A percentile compares a stretch with the other conserved stretches of the same genome.
Conservation (phyloP, 257 asterid genomes). For the Fraxinus americana region DNA sequence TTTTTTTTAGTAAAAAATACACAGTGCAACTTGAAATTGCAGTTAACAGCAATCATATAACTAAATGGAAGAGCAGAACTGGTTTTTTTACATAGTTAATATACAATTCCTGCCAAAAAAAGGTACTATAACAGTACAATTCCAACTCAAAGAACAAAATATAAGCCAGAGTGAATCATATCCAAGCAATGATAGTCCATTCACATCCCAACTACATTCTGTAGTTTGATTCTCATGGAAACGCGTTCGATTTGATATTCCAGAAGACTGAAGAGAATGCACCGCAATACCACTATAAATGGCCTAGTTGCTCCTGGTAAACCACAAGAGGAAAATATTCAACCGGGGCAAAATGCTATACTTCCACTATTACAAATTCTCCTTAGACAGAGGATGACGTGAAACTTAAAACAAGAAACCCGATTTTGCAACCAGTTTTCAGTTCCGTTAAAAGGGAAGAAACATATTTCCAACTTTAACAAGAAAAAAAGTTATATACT, state of each 20-base stretch:
- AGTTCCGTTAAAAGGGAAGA: neutral
- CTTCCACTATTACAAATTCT: neutral
- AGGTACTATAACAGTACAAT: neutral
- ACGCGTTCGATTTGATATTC: neutral
- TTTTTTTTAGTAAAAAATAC: too few species aligned
- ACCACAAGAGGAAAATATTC: neutral
- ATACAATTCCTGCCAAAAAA: conserved; percentile 5
- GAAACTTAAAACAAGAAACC: neutral
- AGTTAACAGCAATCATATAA: neutral
- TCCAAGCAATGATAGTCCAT: neutral
- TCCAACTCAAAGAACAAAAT: neutral
- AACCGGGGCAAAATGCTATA: neutral
- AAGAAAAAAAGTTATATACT: neutral
- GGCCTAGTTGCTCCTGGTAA: conserved; percentile 58
- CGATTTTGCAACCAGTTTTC: neutral
- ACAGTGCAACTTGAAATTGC: neutral
- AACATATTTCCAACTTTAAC: neutral
- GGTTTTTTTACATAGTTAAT: neutral
- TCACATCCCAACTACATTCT: neutral
- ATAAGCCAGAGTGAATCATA: neutral
- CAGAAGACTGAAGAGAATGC: neutral
- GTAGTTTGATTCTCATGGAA: neutral
- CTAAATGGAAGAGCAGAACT: neutral
- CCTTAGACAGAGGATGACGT: neutral
- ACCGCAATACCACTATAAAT: conserved; percentile 24